Base-by-base conservation (phyloP, 805 yeast species). In the Priceomyces medius region DNA sequence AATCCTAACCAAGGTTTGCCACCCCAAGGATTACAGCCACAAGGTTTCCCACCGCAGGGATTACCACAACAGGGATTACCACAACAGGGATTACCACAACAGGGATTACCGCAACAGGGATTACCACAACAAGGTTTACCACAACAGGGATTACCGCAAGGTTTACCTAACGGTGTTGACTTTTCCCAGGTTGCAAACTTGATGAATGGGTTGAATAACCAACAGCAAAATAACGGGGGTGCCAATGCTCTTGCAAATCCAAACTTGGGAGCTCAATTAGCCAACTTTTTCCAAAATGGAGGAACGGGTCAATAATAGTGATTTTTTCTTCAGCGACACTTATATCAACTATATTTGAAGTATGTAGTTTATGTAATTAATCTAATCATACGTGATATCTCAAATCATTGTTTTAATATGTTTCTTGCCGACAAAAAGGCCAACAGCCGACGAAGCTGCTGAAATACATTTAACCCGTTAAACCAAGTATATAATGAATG, bases 231-330 rank as follows among this genome's bases (percentile, higher is more conserved):
- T 31, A 38, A 28, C 29, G 24, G 28, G 17, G 43, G 42, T 21
- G 45, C 37, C 28, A 45, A 43, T 29, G 46, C 46, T 35, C 49
- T 46, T 18, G 36, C 46, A 20, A 53, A 54, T 32, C 63, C 66
- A 13, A 64, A 64, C 45, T 56, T 66, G 49, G 60, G 67, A 41
- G 63, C 68, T n/a, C 70, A 64, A 41, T 56, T 68, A 49, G 64
- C 71, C 13, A 63, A 55, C 48, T 64, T 68, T 43, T 64, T 62
- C 53, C 71, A 61, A 44, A 59, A 55, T 16, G 48, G 47, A 10
- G 50, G 47, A 17, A 40, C 33, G 32, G 38, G 44, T 24, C 51
- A 47, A 37, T 38, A 39, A 35, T 31, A 27, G 31, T 19, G 13
- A 17, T 9, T 13, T n/a, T 6, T 6, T 4, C 29, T 12, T 12